Evolutionary conservation across 140 eudicot genomes (phyloP), one percentile per base, ranked within the genome.

Genomic region (Oenanthe javanica): DNA sequence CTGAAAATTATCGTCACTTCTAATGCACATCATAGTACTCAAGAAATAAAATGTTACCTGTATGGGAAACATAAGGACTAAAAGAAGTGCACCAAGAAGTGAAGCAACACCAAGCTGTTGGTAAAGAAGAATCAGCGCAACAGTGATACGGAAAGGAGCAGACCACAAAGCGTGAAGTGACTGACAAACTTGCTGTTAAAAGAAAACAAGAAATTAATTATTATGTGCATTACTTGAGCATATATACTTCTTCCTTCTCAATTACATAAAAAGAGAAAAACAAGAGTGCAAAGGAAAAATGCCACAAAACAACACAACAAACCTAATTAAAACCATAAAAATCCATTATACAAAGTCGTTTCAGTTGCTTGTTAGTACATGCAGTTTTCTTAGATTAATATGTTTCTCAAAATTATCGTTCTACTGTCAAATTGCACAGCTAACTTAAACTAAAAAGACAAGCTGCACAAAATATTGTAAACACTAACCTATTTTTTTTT

Each of bases 111-210:
- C 99, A 40, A 95, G 77, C 84, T 92, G 93, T 84, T 85, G 91
- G 89, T 89, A 95, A 9, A 95, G 96, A 86, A 92, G 95, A 84
- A 92, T 87, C 95, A 95, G 79, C 63, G 99, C 89, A 61, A 95
- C 64, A 81, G 80, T 77, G 79, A 95, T 95, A 61, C 99, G 97
- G 77, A 95, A 90, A 43, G 99, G 99, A 78, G 93, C 92, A 61
- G 99, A 95, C 99, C 97, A 95, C 84, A 95, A 69, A 69, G 91
- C 85, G 84, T 95, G 97, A 80, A 95, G 97, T 46, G 88, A 86
- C 82, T 90, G 97, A 84, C 90, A 83, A 80, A 90, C 84, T 95
- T 92, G 99, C 99, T 95, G 93, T 77, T 79, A 31, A 85, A 84
- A 82, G 79, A 72, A 31, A 81, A 59, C 43, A 78, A 52, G n/a